Evolutionary conservation across 805 yeast genomes (phyloP), one percentile per base, ranked within the genome.

Genomic region (Kazachstania psychrophila): DNA sequence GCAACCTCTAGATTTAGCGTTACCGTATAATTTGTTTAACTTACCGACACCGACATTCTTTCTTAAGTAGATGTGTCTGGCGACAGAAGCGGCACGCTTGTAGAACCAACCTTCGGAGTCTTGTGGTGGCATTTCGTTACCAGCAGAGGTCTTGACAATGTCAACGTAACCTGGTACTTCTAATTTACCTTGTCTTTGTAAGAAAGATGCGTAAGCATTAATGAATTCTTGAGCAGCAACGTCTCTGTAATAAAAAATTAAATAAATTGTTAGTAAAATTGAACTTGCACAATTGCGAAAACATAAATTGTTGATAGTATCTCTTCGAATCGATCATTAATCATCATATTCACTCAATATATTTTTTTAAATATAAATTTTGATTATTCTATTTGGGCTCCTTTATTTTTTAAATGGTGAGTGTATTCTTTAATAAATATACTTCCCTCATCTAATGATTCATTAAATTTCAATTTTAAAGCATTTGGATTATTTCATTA

Each of bases 111-210:
- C 87, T 75, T 87, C 97, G 61, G 97, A 73, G 69, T 92, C 97
- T 76, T 89, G 97, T 69, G 98, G 98, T 69, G 98, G 98, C 70
- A 92, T 83, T 69, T 92, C 98, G 68, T 89, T 88, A 75, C 96
- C 95, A 56, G 94, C 81, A 54, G 95, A 83, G 70, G 98, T 92
- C 87, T 92, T 92, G 75, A 92, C 98, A 61, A 89, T 72, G 77
- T 92, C 98, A 69, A 92, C 97, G 83, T 88, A 92, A 70, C 96
- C 96, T 77, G 98, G 98, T 63, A 92, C 92, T 70, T 89, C 97
- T 68, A 92, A 81, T 74, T 87, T 88, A 79, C 97, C 98, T 78
- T 94, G 98, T 75, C 97, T 87, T 79, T 92, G 97, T 74, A 92
- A 84, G 85, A 92, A 92, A 69, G 84, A 84, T 64, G 98, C 97